A percentile compares a stretch with the other conserved stretches of the same genome.
Conservation (phyloP, 345 rosid species). For the Raphanus raphanistrum region DNA sequence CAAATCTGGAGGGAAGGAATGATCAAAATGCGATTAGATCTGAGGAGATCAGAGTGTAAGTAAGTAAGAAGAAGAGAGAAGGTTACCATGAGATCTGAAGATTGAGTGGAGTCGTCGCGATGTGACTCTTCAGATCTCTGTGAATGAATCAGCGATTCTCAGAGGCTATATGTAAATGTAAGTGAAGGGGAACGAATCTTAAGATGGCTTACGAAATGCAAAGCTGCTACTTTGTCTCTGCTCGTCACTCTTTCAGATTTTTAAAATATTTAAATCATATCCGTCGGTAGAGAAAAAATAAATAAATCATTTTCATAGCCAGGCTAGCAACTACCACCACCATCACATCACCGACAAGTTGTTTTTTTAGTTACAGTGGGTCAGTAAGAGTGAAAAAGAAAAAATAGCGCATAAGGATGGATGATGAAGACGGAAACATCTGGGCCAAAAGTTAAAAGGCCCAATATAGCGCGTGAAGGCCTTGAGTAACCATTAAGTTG, state of each 20-base stretch:
- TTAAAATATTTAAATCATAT: slow-evolving; percentile 23
- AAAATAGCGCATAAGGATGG: not conserved
- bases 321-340: slow-evolving; percentile 30
- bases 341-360: slow-evolving; percentile 34
- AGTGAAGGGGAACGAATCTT: slow-evolving; percentile 7
- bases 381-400: not conserved
- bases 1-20: slow-evolving; percentile 31
- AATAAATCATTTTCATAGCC: slow-evolving; percentile 1
- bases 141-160: slow-evolving; percentile 12
- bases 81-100: slow-evolving; percentile 39
- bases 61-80: not conserved
- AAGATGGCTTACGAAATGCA: slow-evolving; percentile 18
- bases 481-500: not conserved
- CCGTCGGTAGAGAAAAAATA: slow-evolving; percentile 14
- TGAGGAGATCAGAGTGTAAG: slow-evolving; percentile 18
- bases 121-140: slow-evolving; percentile 27
- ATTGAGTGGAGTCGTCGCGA: slow-evolving; percentile 8
- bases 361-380: not conserved
- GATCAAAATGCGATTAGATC: slow-evolving; percentile 22
- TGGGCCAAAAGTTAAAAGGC: not conserved
- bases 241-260: slow-evolving; percentile 24
- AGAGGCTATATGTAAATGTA: not conserved
- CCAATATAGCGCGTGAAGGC: not conserved
- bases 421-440: not conserved
- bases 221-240: slow-evolving; percentile 33